Evolutionary conservation across 2,329 filamentous ascomycete genomes (phyloP), one percentile per base, ranked within the genome.

Genomic region (Colletotrichum magnum): DNA sequence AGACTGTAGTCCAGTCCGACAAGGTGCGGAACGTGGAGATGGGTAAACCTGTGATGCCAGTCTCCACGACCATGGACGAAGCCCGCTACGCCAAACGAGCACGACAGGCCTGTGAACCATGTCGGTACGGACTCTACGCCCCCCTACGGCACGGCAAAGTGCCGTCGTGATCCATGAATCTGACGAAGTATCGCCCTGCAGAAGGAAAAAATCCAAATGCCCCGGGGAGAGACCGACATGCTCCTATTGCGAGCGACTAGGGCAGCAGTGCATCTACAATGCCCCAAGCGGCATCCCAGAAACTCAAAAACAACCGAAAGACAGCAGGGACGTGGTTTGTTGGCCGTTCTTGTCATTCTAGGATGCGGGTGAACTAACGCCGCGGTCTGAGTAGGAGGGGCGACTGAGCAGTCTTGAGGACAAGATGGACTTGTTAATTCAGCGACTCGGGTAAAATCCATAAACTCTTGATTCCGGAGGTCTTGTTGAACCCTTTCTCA

Each of bases 41-140:
- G 18, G 18, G 18, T 18, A 18, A 18, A 18, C 18, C 18, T 18
- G 18, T 18, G 18, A 18, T 18, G 18, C 18, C 18, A 18, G 18
- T 18, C 18, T 18, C 18, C 18, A 18, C 18, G 18, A 18, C 18
- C 18, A 18, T 18, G 18, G 18, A 18, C 18, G 18, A 18, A 18
- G 18, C 18, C n/a, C 53, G 65, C 13, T 68, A 68, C 21, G 53
- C 65, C 13, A 68, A 68, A 48, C 43, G 65, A 21, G 65, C 65
- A 2, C 65, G 65, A 6, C 65, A 68, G 26, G 59, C 59, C 28
- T 68, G 65, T 16, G 59, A 68, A 28, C 59, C 65, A 6, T 64
- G 65, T 32, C 59, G 65, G 65, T 58, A 48, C 3, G 53, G 7
- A 21, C 18, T 15, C 24, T 26, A 9, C 18, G 47, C 16, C 50